Conservation (phyloP, 2,329 filamentous ascomycete genomes). For the Simplicillium aogashimaense region DNA sequence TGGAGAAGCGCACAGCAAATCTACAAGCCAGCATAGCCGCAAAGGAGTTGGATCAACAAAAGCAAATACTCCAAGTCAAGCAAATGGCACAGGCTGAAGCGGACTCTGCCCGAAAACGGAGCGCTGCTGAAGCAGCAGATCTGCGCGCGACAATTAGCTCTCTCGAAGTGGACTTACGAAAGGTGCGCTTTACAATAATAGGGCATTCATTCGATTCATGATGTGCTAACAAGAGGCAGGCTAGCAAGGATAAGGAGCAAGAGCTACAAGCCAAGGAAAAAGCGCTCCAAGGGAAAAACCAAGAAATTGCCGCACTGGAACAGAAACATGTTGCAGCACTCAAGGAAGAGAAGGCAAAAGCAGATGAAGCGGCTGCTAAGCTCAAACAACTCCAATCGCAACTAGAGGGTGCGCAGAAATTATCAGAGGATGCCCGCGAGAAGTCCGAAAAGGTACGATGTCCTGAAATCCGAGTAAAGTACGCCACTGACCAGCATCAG, state of each 20-base stretch:
- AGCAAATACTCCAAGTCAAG: neutral
- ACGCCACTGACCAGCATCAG: conserved; percentile 11
- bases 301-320: conserved; percentile 59
- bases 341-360: conserved; percentile 24
- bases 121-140: no score
- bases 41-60: neutral
- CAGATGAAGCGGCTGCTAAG: conserved; percentile 10
- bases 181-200: no score
- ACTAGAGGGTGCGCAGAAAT: conserved; percentile 11
- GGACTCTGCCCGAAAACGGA: no score
- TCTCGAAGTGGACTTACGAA: no score
- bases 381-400: conserved; percentile 16
- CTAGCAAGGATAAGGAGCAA: conserved; percentile 30
- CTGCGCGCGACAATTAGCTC: no score
- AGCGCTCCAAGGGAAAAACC: conserved; percentile 33
- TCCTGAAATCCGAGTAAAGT: neutral
- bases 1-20: conserved; percentile 19
- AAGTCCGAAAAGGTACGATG: conserved; percentile 16
- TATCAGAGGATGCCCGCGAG: conserved; percentile 10
- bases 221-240: no score
- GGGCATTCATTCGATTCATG: no score
- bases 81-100: no score
- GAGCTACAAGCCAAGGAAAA: conserved; percentile 12
- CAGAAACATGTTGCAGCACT: conserved; percentile 60
- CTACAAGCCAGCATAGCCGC: conserved; percentile 7